phyloP scores from a whole-genome alignment of 2,329 filamentous ascomycete genomes.

The Clarireedia monteithiana region DNA sequence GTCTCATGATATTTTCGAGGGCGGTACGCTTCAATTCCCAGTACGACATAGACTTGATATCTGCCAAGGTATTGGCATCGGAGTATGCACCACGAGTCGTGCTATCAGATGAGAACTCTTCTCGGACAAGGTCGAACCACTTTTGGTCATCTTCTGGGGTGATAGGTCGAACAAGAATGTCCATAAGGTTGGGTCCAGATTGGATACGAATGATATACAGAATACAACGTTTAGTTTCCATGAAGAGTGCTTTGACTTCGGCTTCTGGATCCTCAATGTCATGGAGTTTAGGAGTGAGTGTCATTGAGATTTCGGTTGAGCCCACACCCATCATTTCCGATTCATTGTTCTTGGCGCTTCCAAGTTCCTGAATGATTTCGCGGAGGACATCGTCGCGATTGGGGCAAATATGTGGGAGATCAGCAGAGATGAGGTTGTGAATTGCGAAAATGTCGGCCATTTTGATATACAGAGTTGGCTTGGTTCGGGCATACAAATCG shows the following conservation, averaged over 20 bases:
- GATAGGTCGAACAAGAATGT: conserved; percentile 89
- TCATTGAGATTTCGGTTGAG: conserved; percentile 78
- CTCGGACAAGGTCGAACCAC: conserved; percentile 73
- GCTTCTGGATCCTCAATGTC: conserved; percentile 90
- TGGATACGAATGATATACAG: conserved; percentile 97
- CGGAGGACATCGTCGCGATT: conserved; percentile 78
- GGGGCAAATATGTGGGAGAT: conserved; percentile 71
- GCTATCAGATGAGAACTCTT: conserved; percentile 66
- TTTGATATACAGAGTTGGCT: conserved; percentile 98
- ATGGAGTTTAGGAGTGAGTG: conserved; percentile 80
- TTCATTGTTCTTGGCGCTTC: conserved; percentile 94
- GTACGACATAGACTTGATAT: conserved; percentile 85
- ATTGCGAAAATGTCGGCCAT: conserved; percentile 96
- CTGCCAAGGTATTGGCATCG: conserved; percentile 73
- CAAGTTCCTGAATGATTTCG: conserved; percentile 87
- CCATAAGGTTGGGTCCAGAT: conserved; percentile 82
- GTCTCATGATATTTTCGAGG: conserved; percentile 83
- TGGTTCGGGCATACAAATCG: conserved; percentile 91
- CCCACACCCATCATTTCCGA: conserved; percentile 83
- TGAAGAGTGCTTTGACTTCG: conserved; percentile 85
- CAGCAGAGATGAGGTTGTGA: conserved; percentile 76
- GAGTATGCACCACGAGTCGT: conserved; percentile 79
- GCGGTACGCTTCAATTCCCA: conserved; percentile 87
- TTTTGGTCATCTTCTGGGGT: conserved; percentile 79
- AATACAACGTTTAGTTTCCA: conserved; percentile 96